phyloP scores from a whole-genome alignment of 331 rosid species.

The Acacia concinna region DNA sequence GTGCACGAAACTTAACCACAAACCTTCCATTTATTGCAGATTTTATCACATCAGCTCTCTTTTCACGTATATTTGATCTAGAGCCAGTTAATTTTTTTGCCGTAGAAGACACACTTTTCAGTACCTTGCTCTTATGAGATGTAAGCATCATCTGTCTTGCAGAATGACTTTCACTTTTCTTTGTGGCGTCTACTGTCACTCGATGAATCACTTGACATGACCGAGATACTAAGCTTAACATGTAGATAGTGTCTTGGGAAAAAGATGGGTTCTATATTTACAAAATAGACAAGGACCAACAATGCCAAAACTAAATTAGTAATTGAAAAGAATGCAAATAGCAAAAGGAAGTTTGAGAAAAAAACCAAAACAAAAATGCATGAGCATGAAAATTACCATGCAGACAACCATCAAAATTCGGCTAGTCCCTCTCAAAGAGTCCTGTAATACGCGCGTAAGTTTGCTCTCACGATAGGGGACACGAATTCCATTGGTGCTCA shows the following conservation, averaged over 20 bases:
- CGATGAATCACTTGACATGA: slow-evolving; percentile 48
- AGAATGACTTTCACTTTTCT: slow-evolving; percentile 42
- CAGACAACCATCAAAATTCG: slow-evolving; percentile 69
- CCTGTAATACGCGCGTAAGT: slow-evolving; percentile 78
- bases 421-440: slow-evolving; percentile 64
- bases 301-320: slow-evolving; percentile 9
- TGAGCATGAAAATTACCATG: slow-evolving; percentile 52
- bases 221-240: slow-evolving; percentile 72
- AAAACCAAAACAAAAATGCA: neutral
- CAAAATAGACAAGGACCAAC: slow-evolving; percentile 8
- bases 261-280: slow-evolving; percentile 57
- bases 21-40: slow-evolving; percentile 68
- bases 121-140: slow-evolving; percentile 45
- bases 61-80: slow-evolving; percentile 42
- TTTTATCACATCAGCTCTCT: slow-evolving; percentile 39
- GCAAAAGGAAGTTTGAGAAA: neutral
- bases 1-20: slow-evolving; percentile 7
- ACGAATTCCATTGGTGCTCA: slow-evolving; percentile 56
- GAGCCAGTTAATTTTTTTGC: slow-evolving; percentile 46
- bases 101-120: slow-evolving; percentile 40
- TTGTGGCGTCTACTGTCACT: slow-evolving; percentile 33
- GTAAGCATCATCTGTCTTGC: slow-evolving; percentile 33
- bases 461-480: slow-evolving; percentile 92
- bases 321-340: neutral
- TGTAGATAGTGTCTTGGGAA: slow-evolving; percentile 82